phyloP scores from a whole-genome alignment of 768 basidiomycete genomes.

The Guyanaporus albipodus region DNA sequence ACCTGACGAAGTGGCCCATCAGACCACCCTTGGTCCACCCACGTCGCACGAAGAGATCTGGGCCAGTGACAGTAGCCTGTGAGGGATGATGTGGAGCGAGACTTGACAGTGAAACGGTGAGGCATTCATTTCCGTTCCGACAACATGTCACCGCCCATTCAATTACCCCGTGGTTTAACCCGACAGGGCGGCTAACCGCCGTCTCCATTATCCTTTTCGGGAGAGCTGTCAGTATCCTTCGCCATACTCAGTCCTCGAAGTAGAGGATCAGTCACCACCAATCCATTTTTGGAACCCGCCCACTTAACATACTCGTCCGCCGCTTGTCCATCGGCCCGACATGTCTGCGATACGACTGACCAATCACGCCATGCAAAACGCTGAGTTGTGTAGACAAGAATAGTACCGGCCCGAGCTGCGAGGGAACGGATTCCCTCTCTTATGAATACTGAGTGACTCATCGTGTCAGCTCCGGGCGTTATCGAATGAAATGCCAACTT shows the following conservation, averaged over 20 bases:
- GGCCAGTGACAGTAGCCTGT: not conserved
- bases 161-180: not conserved
- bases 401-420: not conserved
- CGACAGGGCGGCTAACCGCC: not conserved
- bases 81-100: not conserved
- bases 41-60: not conserved
- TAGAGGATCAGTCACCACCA: not conserved
- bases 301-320: constrained; percentile 1
- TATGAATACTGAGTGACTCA: too few relatives aligned
- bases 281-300: not conserved
- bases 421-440: not conserved
- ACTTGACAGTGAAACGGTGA: not conserved
- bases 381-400: too few relatives aligned
- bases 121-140: constrained; percentile 13
- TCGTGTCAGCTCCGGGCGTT: too few relatives aligned
- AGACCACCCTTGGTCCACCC: not conserved
- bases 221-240: not conserved
- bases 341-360: not conserved
- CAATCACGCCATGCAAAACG: not conserved
- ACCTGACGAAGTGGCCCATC: not conserved
- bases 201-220: not conserved
- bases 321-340: not conserved
- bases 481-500: too few relatives aligned
- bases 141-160: constrained; percentile 1
- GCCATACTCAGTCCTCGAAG: not conserved